Evolutionary conservation across 1,284 basidiomycete species (phyloP), one percentile per base, ranked within the genome.

Genomic region (Tetrapyrgos nigripes): DNA sequence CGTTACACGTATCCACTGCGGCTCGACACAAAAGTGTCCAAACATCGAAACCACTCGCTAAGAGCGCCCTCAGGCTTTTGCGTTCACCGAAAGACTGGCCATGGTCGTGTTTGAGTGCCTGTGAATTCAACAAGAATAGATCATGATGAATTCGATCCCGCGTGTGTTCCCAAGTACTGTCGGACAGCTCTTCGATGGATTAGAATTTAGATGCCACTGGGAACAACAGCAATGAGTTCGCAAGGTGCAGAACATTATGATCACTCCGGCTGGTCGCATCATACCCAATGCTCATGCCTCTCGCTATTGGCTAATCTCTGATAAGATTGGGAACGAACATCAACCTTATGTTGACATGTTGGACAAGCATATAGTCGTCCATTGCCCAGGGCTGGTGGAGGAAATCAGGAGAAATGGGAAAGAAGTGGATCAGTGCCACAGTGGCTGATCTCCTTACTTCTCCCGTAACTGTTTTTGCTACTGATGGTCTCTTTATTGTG

Each of bases 11-110:
- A 99, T 73, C 97, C 97, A 2, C 89, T n/a, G n/a, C n/a, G 97
- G 17, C 86, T 99, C 61, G 97, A 99, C 73, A 90, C 94, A 5
- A 97, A 99, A 73, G 97, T 99, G 14, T 96, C 96, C 1, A 97
- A 98, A 71, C 94, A 97, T 69, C 85, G 96, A 58, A 99, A 99
- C 77, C 97, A 99, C 78, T 84, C 99, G 79, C 87, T 99, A 62
- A 99, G 99, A 75, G 91, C 94, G 26, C 97, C 97, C n/a, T n/a
- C n/a, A n/a, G n/a, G n/a, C 0, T 99, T 99, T 75, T 97, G 96
- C 70, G 82, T 99, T 0, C 97, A 99, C 74, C 97, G 97, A 0
- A 94, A 94, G 62, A 99, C 97, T n/a, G n/a, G n/a, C n/a, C n/a
- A n/a, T 1, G 96, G 96, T 1, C 87, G 96, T 43, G 88, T 99